Base-by-base conservation (phyloP, 352 stramenopile species). In the Labyrinthula sp. region DNA sequence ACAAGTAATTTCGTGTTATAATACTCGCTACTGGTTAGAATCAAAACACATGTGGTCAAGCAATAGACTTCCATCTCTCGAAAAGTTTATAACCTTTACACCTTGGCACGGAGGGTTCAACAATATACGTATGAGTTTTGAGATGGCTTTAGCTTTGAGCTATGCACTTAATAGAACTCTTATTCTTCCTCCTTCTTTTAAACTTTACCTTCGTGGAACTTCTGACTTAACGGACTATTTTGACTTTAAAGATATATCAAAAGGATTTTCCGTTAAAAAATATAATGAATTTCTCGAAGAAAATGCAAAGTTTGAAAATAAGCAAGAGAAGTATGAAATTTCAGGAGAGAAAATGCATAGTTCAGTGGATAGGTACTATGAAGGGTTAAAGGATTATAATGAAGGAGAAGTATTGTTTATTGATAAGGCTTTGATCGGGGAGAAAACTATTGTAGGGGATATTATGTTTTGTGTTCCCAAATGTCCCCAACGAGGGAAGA, bases 111-210 rank as follows among this genome's bases (percentile, higher is more conserved):
- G 43, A 9, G 43, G 43, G 3, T 52, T 52, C 4, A 52, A 52
- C 43, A 52, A 52, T 22, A 52, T 52, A 14, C 43, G 43, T 17
- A 52, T 52, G 43, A 52, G 34, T 10, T 35, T 52, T 14, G 43
- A 52, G 24, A 52, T 52, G 43, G 43, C 43, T 3, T 18, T 21
- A 12, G 43, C 34, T 38, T 47, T 52, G 40, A 35, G 31, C 1
- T 4, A 34, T 22, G 43, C 43, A 5, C 23, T 29, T 9, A 52
- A 52, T 7, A 31, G 43, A 8, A 52, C 43, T 3, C 34, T 52
- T 21, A 35, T 52, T n/a, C 29, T 52, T 18, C 43, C 43, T n/a
- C 43, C 43, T 8, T 18, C 18, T 7, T 33, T 27, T 12, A 33
- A 45, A 31, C 40, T 52, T 31, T 52, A 52, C 21, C 23, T 52